These are phyloP conservation scores for Naegleria lovaniensis DNA, from an alignment of 208 protist genomes.

Conservation along the genomic window DNA sequence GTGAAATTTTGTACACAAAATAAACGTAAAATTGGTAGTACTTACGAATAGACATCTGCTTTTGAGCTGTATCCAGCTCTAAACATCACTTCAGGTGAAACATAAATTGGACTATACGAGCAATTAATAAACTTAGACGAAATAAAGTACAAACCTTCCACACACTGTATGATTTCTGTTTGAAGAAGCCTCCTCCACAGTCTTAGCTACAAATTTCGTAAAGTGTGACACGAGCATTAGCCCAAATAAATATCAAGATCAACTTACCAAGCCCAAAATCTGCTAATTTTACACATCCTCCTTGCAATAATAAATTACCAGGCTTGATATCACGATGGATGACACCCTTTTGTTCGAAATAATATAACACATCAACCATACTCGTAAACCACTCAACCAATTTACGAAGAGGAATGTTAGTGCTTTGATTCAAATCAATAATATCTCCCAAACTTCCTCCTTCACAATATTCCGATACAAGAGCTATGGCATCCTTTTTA, in stretches of 20 bases:
- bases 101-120: neutral
- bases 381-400: neutral
- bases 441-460: slow-evolving; percentile 17
- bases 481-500: slow-evolving; percentile 7
- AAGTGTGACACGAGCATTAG: no score
- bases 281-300: slow-evolving; percentile 54
- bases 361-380: neutral
- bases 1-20: neutral
- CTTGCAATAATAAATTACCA: slow-evolving; percentile 67
- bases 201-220: neutral
- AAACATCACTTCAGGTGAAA: neutral
- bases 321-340: slow-evolving; percentile 66
- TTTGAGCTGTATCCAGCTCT: neutral
- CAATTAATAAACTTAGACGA: no score
- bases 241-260: neutral
- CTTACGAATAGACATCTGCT: neutral
- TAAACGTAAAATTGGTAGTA: neutral
- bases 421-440: neutral
- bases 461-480: slow-evolving; percentile 9
- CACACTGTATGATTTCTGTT: neutral
- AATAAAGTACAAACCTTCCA: neutral
- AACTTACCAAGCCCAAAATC: slow-evolving; percentile 33
- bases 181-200: neutral
- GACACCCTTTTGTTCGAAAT: neutral
- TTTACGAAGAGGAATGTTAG: neutral